Conservation (phyloP, 768 basidiomycete species). For the Paxillus involutus region DNA sequence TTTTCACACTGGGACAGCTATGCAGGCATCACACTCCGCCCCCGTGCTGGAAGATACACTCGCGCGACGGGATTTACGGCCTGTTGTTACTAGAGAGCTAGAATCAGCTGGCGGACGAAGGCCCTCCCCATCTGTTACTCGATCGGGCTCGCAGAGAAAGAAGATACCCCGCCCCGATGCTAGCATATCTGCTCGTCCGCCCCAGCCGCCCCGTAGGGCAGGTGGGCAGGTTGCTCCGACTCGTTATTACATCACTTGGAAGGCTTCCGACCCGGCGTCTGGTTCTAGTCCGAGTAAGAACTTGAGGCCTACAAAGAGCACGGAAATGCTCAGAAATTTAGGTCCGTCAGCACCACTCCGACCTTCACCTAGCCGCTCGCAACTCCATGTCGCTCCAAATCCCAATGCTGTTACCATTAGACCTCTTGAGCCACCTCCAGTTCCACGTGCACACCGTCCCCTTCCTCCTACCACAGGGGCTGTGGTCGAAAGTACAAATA, state of each 20-base stretch:
- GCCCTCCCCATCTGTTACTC: slow-evolving; percentile 9
- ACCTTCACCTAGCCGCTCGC: slow-evolving; percentile 29
- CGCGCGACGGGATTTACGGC: slow-evolving; percentile 2
- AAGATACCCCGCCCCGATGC: slow-evolving; percentile 17
- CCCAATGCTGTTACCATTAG: slow-evolving; percentile 12
- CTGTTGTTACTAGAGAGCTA: slow-evolving; percentile 13
- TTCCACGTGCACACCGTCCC: slow-evolving; percentile 26
- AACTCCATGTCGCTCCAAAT: slow-evolving; percentile 21
- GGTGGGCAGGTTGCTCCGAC: slow-evolving; percentile 28
- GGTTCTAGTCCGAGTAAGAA: slow-evolving; percentile 32
- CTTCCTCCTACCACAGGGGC: slow-evolving; percentile 30
- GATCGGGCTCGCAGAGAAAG: slow-evolving; percentile 20
- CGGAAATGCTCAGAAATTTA: slow-evolving; percentile 26
- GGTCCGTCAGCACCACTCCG: slow-evolving; percentile 23
- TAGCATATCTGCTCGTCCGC: slow-evolving; percentile 21
- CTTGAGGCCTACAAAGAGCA: slow-evolving; percentile 29
- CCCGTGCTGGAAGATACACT: slow-evolving; percentile 33
- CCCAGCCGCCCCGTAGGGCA: slow-evolving; percentile 8
- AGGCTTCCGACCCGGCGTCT: slow-evolving; percentile 32
- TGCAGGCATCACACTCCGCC: slow-evolving; percentile 28
- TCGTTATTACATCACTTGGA: slow-evolving; percentile 21
- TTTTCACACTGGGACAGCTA: slow-evolving; percentile 10
- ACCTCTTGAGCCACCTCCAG: slow-evolving; percentile 17
- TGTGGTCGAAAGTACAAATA: slow-evolving; percentile 14
- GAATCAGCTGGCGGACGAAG: slow-evolving; percentile 14